Conservation (phyloP, 345 rosid species). For the Anastatica hierochuntica region DNA sequence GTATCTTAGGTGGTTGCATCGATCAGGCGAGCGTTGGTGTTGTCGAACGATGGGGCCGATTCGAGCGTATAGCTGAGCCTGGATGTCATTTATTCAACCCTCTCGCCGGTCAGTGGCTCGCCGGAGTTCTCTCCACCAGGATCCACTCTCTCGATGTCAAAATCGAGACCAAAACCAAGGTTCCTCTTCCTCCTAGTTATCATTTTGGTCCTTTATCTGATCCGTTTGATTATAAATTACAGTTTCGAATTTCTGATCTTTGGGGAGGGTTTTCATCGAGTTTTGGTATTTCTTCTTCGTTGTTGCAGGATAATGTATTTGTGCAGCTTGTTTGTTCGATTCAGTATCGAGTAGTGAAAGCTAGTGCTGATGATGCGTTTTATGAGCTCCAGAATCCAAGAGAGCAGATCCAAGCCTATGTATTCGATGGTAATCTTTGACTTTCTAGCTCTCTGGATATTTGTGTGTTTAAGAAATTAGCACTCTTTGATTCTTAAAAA, state of each 20-base stretch:
- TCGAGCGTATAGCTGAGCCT: constrained; percentile 73
- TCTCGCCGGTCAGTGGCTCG: constrained; percentile 56
- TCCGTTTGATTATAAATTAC: not conserved
- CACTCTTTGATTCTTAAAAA: not conserved
- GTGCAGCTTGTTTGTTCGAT: constrained; percentile 92
- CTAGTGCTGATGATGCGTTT: constrained; percentile 91
- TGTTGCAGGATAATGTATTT: constrained; percentile 80
- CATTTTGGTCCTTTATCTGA: too few relatives aligned
- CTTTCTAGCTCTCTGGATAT: not conserved
- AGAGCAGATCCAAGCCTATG: constrained; percentile 95
- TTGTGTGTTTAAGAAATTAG: not conserved
- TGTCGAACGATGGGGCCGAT: constrained; percentile 88
- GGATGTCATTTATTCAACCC: constrained; percentile 76
- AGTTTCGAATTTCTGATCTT: not conserved
- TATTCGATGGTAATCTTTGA: constrained; percentile 76
- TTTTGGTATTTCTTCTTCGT: not conserved
- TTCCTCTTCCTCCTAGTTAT: too few relatives aligned
- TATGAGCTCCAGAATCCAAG: constrained; percentile 85
- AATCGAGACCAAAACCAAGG: constrained; percentile 95
- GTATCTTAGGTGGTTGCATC: constrained; percentile 46
- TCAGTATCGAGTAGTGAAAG: constrained; percentile 66
- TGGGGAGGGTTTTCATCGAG: not conserved
- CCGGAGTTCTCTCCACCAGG: constrained; percentile 84
- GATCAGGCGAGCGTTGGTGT: constrained; percentile 83
- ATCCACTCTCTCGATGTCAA: constrained; percentile 82